Evolutionary conservation across 2,329 filamentous ascomycete genomes (phyloP).

Genomic region (Hypoxylon rubiginosum): DNA sequence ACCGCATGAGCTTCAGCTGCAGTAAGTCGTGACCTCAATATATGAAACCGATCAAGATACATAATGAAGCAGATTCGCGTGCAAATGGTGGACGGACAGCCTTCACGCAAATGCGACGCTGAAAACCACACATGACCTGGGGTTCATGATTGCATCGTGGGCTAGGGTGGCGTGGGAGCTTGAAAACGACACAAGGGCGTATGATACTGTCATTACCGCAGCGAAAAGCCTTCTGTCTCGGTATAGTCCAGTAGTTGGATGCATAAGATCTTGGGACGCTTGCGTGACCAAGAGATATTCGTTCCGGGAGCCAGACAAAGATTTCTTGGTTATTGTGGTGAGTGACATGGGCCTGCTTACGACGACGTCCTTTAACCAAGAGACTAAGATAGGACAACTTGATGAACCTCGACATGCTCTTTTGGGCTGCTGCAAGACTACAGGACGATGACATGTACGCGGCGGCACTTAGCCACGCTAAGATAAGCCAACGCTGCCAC

Average conservation of each 20-base stretch:
- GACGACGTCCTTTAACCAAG: background rate
- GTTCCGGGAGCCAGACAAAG: slow-evolving; percentile 53
- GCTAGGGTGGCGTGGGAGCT: slow-evolving; percentile 57
- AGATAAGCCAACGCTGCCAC: slow-evolving; percentile 56
- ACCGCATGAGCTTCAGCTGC: slow-evolving; percentile 47
- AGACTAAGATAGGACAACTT: slow-evolving; percentile 57
- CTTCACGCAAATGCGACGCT: slow-evolving; percentile 54
- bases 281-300: slow-evolving; percentile 57
- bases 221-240: slow-evolving; percentile 56
- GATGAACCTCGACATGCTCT: slow-evolving; percentile 60
- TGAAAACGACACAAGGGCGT: slow-evolving; percentile 53
- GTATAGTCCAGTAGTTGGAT: slow-evolving; percentile 53
- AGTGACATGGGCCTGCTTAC: slow-evolving; percentile 29
- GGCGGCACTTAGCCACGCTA: slow-evolving; percentile 56
- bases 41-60: background rate
- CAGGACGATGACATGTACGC: slow-evolving; percentile 43
- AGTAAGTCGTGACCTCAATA: slow-evolving; percentile 34
- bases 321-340: slow-evolving; percentile 60
- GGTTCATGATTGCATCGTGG: slow-evolving; percentile 60
- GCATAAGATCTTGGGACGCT: slow-evolving; percentile 60
- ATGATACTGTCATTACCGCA: slow-evolving; percentile 52
- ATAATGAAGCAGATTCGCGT: slow-evolving; percentile 46
- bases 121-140: slow-evolving; percentile 57
- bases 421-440: slow-evolving; percentile 56
- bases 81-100: slow-evolving; percentile 59